Evolutionary conservation across 768 basidiomycete genomes (phyloP).

Genomic region (Punctularia strigosozonata): DNA sequence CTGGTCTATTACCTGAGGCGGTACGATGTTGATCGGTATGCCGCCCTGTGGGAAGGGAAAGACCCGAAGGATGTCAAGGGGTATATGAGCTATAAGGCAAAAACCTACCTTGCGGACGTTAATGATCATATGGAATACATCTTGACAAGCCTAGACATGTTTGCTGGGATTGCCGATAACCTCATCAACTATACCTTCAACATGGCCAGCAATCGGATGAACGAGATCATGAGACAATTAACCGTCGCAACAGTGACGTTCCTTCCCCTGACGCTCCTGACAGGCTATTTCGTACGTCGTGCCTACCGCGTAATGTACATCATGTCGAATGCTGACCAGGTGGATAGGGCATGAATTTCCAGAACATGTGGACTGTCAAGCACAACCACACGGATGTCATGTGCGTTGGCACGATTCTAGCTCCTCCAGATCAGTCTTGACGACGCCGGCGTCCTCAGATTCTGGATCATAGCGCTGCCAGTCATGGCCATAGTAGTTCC

Average conservation of each 20-base stretch:
- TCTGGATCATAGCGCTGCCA: constrained; percentile 57
- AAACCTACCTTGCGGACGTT: constrained; percentile 64
- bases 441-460: constrained; percentile 33
- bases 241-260: constrained; percentile 62
- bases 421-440: too few relatives aligned
- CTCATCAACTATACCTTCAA: constrained; percentile 71
- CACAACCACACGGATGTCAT: constrained; percentile 16
- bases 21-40: constrained; percentile 58
- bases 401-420: constrained; percentile 7
- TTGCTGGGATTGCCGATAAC: constrained; percentile 57
- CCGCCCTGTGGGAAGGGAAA: constrained; percentile 38
- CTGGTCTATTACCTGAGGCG: constrained; percentile 56
- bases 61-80: constrained; percentile 26
- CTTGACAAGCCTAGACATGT: constrained; percentile 60
- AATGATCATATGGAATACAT: constrained; percentile 71
- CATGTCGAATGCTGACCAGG: neutral
- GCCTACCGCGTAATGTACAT: neutral
- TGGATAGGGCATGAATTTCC: constrained; percentile 56
- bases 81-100: constrained; percentile 56
- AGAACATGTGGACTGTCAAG: constrained; percentile 35
- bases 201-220: too few relatives aligned
- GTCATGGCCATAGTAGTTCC: constrained; percentile 42
- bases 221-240: constrained; percentile 51
- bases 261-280: constrained; percentile 57
- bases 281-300: constrained; percentile 60